phyloP scores from a whole-genome alignment of 306 rosid species.

The Cucurbita ficifolia region DNA sequence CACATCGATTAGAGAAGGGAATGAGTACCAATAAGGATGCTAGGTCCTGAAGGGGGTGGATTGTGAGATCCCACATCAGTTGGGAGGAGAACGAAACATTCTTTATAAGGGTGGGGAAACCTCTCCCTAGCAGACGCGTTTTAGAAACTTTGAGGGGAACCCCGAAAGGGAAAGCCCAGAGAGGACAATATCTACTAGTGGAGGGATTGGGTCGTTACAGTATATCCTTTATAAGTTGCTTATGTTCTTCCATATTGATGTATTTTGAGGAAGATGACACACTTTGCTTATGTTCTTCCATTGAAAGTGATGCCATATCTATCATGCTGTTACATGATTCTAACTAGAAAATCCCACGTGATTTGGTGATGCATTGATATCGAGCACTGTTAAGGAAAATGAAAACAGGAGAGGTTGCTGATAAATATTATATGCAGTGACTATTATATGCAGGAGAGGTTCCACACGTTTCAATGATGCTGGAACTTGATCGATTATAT shows the following conservation, averaged over 20 bases:
- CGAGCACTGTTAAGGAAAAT: neutral
- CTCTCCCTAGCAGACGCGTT: too few relatives aligned
- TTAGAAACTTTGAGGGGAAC: too few relatives aligned
- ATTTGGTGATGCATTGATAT: neutral
- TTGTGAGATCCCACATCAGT: too few relatives aligned
- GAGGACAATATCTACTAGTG: too few relatives aligned
- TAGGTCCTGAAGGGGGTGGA: too few relatives aligned
- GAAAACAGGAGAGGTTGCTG: neutral
- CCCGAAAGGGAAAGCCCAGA: too few relatives aligned
- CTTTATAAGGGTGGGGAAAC: too few relatives aligned
- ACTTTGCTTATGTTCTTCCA: neutral
- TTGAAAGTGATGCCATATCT: neutral
- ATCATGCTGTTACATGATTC: neutral
- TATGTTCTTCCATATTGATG: neutral
- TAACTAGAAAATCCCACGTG: neutral
- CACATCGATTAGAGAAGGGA: too few relatives aligned
- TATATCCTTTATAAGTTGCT: neutral
- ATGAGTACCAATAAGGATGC: too few relatives aligned
- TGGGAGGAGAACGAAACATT: too few relatives aligned
- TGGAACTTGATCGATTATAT: constrained; percentile 1
- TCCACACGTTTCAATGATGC: neutral
- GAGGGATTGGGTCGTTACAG: too few relatives aligned
- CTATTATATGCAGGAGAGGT: neutral
- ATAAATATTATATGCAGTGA: neutral
- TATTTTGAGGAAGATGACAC: neutral